Evolutionary conservation across 2,329 filamentous ascomycete species (phyloP).

Genomic region (Phaeophleospora eucalypticola): DNA sequence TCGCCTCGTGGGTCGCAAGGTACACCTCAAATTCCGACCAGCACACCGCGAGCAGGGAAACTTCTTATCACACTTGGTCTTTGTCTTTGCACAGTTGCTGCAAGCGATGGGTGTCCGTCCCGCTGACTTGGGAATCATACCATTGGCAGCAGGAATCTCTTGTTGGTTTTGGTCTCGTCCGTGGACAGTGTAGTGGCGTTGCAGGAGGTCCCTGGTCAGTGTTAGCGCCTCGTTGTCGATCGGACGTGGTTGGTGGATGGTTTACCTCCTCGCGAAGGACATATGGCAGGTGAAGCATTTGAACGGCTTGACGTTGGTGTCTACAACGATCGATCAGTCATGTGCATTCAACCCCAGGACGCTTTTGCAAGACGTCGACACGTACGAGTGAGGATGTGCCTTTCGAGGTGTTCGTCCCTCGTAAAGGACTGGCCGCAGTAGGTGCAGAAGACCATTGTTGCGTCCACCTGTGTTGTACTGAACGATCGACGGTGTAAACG

Average conservation of each 20-base stretch:
- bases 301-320: constrained; percentile 54
- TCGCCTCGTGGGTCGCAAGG: constrained; percentile 45
- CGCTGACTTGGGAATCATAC: constrained; percentile 51
- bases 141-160: constrained; percentile 45
- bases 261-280: constrained; percentile 51
- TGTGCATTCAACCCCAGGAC: no score
- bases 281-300: constrained; percentile 54
- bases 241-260: constrained; percentile 11
- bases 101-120: constrained; percentile 51
- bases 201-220: constrained; percentile 45
- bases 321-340: constrained; percentile 27
- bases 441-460: constrained; percentile 50
- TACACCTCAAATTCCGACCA: constrained; percentile 47
- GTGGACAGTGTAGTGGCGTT: constrained; percentile 51
- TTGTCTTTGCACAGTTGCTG: constrained; percentile 52
- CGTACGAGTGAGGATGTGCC: constrained; percentile 51
- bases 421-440: constrained; percentile 53
- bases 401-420: constrained; percentile 50
- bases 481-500: constrained; percentile 6
- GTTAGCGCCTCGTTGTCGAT: constrained; percentile 12
- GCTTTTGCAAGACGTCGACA: constrained; percentile 8
- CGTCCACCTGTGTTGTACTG: constrained; percentile 3
- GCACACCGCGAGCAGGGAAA: constrained; percentile 52
- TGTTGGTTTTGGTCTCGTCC: constrained; percentile 49
- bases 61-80: constrained; percentile 54